Percentiles rank a stretch among this genome's conserved stretches.
phyloP scores from a whole-genome alignment of 2,329 filamentous ascomycete species.

The Fusarium scirpi region DNA sequence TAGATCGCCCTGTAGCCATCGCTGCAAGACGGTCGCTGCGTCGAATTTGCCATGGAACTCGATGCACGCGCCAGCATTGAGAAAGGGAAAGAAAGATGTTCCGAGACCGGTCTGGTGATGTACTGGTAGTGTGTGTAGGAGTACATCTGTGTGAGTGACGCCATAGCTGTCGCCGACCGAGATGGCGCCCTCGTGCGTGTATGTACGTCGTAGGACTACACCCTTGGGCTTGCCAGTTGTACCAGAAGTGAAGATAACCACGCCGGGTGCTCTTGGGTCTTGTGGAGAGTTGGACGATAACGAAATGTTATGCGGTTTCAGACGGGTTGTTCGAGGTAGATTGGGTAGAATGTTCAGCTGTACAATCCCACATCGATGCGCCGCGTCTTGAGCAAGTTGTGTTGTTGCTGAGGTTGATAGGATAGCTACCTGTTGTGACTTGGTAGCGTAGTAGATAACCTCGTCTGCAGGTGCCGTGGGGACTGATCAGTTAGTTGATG shows the following conservation, averaged over 20 bases:
- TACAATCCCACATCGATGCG: background rate
- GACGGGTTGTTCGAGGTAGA: background rate
- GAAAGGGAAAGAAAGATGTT: background rate
- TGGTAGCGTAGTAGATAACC: background rate
- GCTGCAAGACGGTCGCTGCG: background rate
- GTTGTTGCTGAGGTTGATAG: background rate
- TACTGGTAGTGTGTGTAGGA: background rate
- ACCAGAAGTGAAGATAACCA: background rate
- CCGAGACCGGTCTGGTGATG: background rate
- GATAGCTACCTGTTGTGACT: background rate
- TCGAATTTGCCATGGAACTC: conserved; percentile 2
- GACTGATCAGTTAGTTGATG: background rate
- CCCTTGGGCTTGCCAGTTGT: background rate
- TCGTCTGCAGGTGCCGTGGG: background rate
- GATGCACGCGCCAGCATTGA: background rate
- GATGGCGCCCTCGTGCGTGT: background rate
- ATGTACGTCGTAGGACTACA: background rate
- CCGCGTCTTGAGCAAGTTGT: background rate
- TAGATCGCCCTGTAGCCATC: background rate
- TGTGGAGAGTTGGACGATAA: background rate
- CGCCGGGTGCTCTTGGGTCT: background rate
- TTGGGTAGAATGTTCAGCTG: background rate
- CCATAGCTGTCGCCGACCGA: background rate
- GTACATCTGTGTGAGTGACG: background rate
- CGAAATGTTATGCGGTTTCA: background rate